These are phyloP conservation scores for Aureobasidium sp. DNA, from an alignment of 2,329 filamentous ascomycete species.

Conservation along the genomic window DNA sequence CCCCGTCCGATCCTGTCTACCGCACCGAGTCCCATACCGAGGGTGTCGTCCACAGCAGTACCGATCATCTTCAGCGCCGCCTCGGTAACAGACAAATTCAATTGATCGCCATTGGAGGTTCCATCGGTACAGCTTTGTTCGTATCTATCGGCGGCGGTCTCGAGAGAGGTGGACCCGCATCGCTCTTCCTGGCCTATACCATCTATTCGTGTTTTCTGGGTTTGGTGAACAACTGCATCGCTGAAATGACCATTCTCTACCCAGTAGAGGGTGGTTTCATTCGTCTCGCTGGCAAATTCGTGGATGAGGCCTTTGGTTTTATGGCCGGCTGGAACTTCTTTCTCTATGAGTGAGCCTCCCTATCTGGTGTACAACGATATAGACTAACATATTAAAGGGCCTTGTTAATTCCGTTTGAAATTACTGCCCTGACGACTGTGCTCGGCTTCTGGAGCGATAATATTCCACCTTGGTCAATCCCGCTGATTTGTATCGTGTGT, in stretches of 20 bases:
- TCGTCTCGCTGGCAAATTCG: constrained; percentile 55
- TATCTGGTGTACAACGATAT: too few species aligned
- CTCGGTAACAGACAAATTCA: constrained; percentile 43
- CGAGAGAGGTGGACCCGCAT: constrained; percentile 42
- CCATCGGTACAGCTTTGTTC: constrained; percentile 26
- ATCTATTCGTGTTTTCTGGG: constrained; percentile 51
- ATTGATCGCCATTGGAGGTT: constrained; percentile 27
- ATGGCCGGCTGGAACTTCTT: constrained; percentile 46
- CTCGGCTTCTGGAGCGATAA: constrained; percentile 34
- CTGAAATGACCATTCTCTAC: constrained; percentile 58
- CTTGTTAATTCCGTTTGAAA: constrained; percentile 43
- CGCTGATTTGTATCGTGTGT: constrained; percentile 13
- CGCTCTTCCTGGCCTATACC: constrained; percentile 52
- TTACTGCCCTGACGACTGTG: constrained; percentile 36
- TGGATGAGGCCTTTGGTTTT: constrained; percentile 55
- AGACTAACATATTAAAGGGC: not conserved
- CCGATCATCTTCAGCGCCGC: constrained; percentile 39
- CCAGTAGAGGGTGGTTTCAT: constrained; percentile 56
- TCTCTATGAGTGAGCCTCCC: constrained; percentile 35
- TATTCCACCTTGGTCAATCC: constrained; percentile 33
- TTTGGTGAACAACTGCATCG: constrained; percentile 57
- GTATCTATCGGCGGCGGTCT: constrained; percentile 50
- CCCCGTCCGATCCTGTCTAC: not conserved
- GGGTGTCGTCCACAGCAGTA: constrained; percentile 27
- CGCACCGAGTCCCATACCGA: constrained; percentile 12